phyloP scores from a whole-genome alignment of 305 asterid species.

The Nicotiana rustica region DNA sequence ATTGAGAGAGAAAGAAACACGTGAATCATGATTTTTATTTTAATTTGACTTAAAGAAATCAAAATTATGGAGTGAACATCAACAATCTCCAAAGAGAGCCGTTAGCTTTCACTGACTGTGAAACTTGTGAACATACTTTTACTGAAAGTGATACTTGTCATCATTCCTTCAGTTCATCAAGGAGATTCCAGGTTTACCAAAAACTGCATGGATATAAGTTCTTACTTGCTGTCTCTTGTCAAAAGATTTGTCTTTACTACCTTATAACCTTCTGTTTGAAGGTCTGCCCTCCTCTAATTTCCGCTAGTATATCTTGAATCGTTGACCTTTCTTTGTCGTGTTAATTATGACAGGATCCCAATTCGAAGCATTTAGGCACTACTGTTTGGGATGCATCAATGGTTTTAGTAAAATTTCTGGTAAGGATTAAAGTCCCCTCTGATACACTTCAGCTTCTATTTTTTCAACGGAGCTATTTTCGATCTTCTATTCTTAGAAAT shows the following conservation, averaged over 20 bases:
- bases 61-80: slow-evolving; percentile 11
- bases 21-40: slow-evolving; percentile 4
- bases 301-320: not conserved
- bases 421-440: slow-evolving; percentile 39
- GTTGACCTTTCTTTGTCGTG: slow-evolving; percentile 29
- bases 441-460: slow-evolving; percentile 35
- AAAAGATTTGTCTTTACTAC: not conserved
- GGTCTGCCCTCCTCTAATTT: slow-evolving; percentile 10
- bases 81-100: not conserved
- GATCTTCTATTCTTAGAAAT: not conserved
- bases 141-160: not conserved
- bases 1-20: not conserved
- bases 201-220: not conserved
- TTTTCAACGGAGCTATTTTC: not conserved
- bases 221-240: not conserved
- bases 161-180: not conserved
- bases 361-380: slow-evolving; percentile 95
- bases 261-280: not conserved
- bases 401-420: slow-evolving; percentile 96
- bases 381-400: slow-evolving; percentile 99
- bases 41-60: not conserved
- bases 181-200: not conserved
- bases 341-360: slow-evolving; percentile 75
- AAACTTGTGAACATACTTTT: not conserved
- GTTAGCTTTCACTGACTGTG: not conserved